phyloP scores from a whole-genome alignment of 1,284 basidiomycete genomes.

The Cystobasidiaceae sp. region DNA sequence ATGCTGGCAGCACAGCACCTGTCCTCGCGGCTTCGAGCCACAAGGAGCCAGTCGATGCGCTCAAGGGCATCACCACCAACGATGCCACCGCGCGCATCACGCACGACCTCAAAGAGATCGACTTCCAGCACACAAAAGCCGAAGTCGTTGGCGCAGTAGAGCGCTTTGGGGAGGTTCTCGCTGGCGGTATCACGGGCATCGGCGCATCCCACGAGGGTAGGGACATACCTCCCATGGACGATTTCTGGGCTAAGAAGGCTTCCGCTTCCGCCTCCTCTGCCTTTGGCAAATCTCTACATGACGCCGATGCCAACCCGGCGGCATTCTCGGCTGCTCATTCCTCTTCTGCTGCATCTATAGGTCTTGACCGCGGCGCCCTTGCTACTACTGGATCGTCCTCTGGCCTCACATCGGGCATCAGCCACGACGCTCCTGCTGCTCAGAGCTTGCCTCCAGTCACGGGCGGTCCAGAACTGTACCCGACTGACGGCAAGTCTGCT shows the following conservation, averaged over 20 bases:
- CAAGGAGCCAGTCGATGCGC: conserved; percentile 17
- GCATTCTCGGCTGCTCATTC: neutral
- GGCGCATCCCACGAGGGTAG: conserved; percentile 25
- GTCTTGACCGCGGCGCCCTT: neutral
- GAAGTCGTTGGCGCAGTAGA: conserved; percentile 21
- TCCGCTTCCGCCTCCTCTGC: conserved; percentile 14
- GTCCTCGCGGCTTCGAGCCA: neutral
- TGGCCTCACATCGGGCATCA: neutral
- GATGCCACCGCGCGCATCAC: conserved; percentile 7
- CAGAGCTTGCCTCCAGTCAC: neutral
- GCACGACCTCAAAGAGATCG: conserved; percentile 15
- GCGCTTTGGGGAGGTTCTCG: conserved; percentile 17
- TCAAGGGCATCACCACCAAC: conserved; percentile 18
- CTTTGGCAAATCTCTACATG: conserved; percentile 14
- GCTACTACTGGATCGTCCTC: neutral
- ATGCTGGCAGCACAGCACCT: neutral
- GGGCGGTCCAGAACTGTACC: conserved; percentile 10
- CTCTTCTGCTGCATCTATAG: neutral
- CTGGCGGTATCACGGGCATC: conserved; percentile 6
- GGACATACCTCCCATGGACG: neutral
- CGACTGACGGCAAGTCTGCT: neutral
- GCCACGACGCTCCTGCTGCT: conserved; percentile 2
- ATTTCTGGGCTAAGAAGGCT: conserved; percentile 17
- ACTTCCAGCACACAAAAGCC: conserved; percentile 24
- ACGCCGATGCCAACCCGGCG: neutral